A percentile compares a stretch with the other conserved stretches of the same genome.
Evolutionary conservation across 768 basidiomycete species (phyloP).

Genomic region (Dioszegia hungarica): DNA sequence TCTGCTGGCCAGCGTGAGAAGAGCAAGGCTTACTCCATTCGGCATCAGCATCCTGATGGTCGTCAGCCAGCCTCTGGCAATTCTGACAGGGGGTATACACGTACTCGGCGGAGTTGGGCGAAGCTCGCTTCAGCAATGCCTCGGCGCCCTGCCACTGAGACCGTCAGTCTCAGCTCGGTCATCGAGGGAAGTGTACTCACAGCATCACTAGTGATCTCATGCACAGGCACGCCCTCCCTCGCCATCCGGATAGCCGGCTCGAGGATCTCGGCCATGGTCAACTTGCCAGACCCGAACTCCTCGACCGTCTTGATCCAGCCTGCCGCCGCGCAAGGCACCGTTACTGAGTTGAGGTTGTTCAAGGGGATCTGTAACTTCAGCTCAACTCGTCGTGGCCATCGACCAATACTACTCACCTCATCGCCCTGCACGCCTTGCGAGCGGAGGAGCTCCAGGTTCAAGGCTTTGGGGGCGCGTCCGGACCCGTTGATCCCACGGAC

Average conservation of each 20-base stretch:
- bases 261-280: slow-evolving; percentile 66
- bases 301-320: slow-evolving; percentile 91
- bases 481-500: slow-evolving; percentile 91
- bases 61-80: slow-evolving; percentile 2
- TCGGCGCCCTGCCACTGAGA: slow-evolving; percentile 58
- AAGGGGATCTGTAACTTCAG: slow-evolving; percentile 59
- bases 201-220: slow-evolving; percentile 66
- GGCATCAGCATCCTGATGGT: slow-evolving; percentile 43
- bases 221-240: slow-evolving; percentile 88
- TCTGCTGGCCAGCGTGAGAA: background rate
- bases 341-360: slow-evolving; percentile 79
- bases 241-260: slow-evolving; percentile 86
- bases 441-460: slow-evolving; percentile 69
- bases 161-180: background rate
- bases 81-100: slow-evolving; percentile 3
- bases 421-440: slow-evolving; percentile 63
- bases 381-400: background rate
- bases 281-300: slow-evolving; percentile 69
- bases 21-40: slow-evolving; percentile 28
- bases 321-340: slow-evolving; percentile 71
- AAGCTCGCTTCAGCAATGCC: slow-evolving; percentile 70
- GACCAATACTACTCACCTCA: slow-evolving; percentile 11
- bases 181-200: slow-evolving; percentile 50
- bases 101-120: slow-evolving; percentile 69
- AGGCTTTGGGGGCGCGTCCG: slow-evolving; percentile 73